Evolutionary conservation across 257 asterid species (phyloP).

Genomic region (Ilex aquifolium): DNA sequence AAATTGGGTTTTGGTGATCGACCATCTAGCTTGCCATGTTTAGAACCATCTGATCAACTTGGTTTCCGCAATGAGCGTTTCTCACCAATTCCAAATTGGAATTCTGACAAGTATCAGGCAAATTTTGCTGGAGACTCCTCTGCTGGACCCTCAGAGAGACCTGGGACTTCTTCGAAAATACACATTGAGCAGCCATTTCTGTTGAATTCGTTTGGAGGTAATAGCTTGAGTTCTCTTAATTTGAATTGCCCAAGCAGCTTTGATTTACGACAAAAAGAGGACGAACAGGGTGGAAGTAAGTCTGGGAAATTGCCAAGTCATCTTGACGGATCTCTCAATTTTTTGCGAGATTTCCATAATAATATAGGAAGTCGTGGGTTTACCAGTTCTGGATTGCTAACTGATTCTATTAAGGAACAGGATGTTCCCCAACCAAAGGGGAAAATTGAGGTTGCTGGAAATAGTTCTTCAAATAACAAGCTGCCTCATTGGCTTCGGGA

Average conservation of each 20-base stretch:
- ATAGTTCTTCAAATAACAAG: background rate
- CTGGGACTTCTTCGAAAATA: slow-evolving; percentile 34
- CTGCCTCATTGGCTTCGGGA: slow-evolving; percentile 98
- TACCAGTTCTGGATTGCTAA: slow-evolving; percentile 16
- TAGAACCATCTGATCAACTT: slow-evolving; percentile 37
- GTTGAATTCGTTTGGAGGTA: slow-evolving; percentile 51
- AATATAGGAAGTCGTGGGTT: slow-evolving; percentile 39
- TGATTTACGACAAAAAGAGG: slow-evolving; percentile 19
- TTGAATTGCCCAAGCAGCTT: slow-evolving; percentile 15
- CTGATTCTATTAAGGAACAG: slow-evolving; percentile 23
- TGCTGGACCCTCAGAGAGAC: slow-evolving; percentile 36
- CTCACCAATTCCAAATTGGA: slow-evolving; percentile 43
- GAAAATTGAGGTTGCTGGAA: slow-evolving; percentile 29
- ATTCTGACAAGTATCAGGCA: slow-evolving; percentile 33
- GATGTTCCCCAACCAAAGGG: slow-evolving; percentile 39
- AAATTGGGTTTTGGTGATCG: slow-evolving; percentile 71
- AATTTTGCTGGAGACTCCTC: slow-evolving; percentile 46
- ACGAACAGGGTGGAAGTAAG: slow-evolving; percentile 26
- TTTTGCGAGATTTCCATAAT: slow-evolving; percentile 17
- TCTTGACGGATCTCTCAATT: slow-evolving; percentile 22
- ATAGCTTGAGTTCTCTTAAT: slow-evolving; percentile 41
- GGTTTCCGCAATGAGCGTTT: slow-evolving; percentile 17
- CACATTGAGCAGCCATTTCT: slow-evolving; percentile 42
- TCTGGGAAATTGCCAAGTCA: slow-evolving; percentile 40
- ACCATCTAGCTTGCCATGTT: slow-evolving; percentile 33